Percentiles rank a stretch among this genome's conserved stretches.
Conservation (phyloP, 768 basidiomycete genomes). For the Omphalotus guepiniiformis region DNA sequence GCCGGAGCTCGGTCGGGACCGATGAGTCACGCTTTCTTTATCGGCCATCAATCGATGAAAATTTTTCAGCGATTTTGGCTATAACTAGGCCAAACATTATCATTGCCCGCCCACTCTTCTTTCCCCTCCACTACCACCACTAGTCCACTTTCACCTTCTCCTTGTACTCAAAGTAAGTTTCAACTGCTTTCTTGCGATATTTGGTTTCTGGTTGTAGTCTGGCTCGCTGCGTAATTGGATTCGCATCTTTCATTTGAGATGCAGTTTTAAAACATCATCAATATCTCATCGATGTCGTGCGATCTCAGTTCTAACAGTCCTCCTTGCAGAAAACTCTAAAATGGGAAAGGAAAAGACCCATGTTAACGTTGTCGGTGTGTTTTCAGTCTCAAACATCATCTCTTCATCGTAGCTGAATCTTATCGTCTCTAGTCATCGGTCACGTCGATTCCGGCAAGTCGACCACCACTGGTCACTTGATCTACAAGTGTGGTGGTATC, state of each 20-base stretch:
- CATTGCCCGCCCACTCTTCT: constrained; percentile 40
- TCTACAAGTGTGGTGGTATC: constrained; percentile 99
- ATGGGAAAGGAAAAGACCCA: constrained; percentile 97
- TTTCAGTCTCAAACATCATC: constrained; percentile 4
- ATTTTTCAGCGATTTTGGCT: constrained; percentile 47
- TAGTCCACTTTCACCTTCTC: constrained; percentile 26
- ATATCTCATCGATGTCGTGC: no score
- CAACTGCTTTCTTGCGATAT: no score
- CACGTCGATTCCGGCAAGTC: constrained; percentile 99
- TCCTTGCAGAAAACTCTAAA: no score
- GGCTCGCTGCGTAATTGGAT: no score
- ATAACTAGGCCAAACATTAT: constrained; percentile 61
- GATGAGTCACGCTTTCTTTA: no score
- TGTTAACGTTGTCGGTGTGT: constrained; percentile 96
- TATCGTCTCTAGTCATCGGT: constrained; percentile 73
- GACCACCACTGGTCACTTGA: constrained; percentile 99
- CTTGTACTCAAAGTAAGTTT: no score
- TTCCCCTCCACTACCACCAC: constrained; percentile 28
- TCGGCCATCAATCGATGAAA: constrained; percentile 58
- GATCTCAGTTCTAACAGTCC: no score
- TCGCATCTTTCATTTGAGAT: no score
- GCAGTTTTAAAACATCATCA: no score
- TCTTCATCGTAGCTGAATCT: constrained; percentile 23
- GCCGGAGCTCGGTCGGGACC: no score
- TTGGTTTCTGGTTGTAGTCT: no score